phyloP scores from a whole-genome alignment of 1,139 yeast species.

The Candida smagusa region DNA sequence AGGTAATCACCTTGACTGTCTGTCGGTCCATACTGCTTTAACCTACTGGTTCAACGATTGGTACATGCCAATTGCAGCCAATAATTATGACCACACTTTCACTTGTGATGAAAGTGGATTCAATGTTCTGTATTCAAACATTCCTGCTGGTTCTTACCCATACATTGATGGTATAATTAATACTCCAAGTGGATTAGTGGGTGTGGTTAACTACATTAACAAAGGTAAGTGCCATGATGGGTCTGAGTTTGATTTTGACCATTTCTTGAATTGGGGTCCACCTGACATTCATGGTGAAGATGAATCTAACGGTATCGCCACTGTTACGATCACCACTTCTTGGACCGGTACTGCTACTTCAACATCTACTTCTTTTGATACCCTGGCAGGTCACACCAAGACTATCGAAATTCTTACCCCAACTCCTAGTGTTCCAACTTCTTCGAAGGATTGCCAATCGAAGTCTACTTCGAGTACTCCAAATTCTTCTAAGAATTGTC shows the following conservation, averaged over 20 bases:
- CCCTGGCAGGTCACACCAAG: too few relatives aligned
- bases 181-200: slow-evolving; percentile 2
- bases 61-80: slow-evolving; percentile 15
- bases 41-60: slow-evolving; percentile 21
- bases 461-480: too few relatives aligned
- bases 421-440: too few relatives aligned
- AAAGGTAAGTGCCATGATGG: slow-evolving; percentile 3
- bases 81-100: slow-evolving; percentile 8
- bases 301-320: slow-evolving; percentile 9
- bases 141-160: slow-evolving; percentile 32
- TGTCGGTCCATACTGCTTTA: slow-evolving; percentile 18
- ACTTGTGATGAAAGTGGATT: not conserved
- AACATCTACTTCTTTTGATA: slow-evolving; percentile 3
- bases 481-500: too few relatives aligned
- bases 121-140: slow-evolving; percentile 14
- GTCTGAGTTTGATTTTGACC: slow-evolving; percentile 12
- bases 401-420: too few relatives aligned
- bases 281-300: slow-evolving; percentile 6
- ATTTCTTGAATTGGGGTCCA: slow-evolving; percentile 7
- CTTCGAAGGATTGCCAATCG: too few relatives aligned
- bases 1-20: slow-evolving; percentile 18
- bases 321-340: slow-evolving; percentile 9
- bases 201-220: not conserved
- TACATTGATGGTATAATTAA: slow-evolving; percentile 15
- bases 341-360: slow-evolving; percentile 8